A percentile compares a stretch with the other conserved stretches of the same genome.
Evolutionary conservation across 139 green algal genomes (phyloP).

Genomic region (Diplosphaera chodatii): DNA sequence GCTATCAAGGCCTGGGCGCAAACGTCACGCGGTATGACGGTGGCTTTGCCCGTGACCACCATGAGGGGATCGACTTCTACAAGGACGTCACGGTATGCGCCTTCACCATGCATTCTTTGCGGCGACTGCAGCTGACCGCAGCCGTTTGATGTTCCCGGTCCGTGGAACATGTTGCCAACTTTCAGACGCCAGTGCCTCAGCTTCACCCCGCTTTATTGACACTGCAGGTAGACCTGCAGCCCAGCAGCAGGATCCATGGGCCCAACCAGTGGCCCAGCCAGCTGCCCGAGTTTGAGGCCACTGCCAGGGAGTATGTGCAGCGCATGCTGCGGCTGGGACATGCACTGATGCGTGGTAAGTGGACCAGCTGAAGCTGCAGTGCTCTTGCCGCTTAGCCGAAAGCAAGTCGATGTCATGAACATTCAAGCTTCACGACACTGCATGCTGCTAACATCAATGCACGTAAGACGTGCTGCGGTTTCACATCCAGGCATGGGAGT

Average conservation of each 20-base stretch:
- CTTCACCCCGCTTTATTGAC: no score
- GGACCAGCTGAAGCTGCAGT: no score
- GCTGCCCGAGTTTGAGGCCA: conserved; percentile 21
- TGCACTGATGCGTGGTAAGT: conserved; percentile 27
- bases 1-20: conserved; percentile 46
- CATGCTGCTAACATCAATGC: neutral
- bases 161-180: no score
- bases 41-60: conserved; percentile 42
- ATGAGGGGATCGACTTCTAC: conserved; percentile 57
- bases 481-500: conserved; percentile 36
- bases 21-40: conserved; percentile 52
- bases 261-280: conserved; percentile 49
- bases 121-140: no score
- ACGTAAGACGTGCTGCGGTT: neutral
- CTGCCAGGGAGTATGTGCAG: conserved; percentile 27
- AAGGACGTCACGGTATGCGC: conserved; percentile 16
- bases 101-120: no score
- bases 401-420: no score
- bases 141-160: no score
- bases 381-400: no score
- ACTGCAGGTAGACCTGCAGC: conserved; percentile 4
- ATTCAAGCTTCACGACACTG: no score
- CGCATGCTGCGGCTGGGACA: conserved; percentile 26
- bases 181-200: neutral
- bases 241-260: conserved; percentile 38